Base-by-base conservation (phyloP, 2,329 filamentous ascomycete genomes). In the Fusarium sp. region DNA sequence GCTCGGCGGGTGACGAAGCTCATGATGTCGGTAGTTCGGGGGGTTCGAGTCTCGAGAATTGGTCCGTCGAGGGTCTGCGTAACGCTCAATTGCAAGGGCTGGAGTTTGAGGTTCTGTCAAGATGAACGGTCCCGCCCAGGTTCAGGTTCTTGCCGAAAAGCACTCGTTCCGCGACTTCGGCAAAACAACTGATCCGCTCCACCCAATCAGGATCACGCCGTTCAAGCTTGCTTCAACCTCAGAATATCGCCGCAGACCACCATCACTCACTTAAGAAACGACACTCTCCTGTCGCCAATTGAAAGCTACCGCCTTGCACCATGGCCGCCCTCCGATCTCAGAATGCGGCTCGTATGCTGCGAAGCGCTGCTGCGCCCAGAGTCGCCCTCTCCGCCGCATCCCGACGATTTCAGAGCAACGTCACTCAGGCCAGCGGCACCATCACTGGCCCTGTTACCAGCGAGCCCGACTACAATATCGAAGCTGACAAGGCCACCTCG, bases 401-500 rank as follows among this genome's bases (percentile, higher is more conserved):
- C 73, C 84, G 86, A 78, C 86, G 90, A 80, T 86, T 86, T 79
- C 85, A 89, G 79, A 87, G 87, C 85, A 81, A 83, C 69, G 77
- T 86, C 67, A 83, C 86, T 46, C 80, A 85, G 42, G 78, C 84
- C 54, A 79, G 83, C 71, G 77, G 81, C 66, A 80, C 78, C 72
- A 80, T 80, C 60, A 79, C 81, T 71, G 79, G 78, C 69, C 82
- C 80, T 64, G 75, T 76, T 73, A 86, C 85, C 74, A 93, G 96
- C 81, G 87, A 93, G 77, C 94, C 94, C 69, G 92, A 97, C 80
- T 98, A 97, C 82, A 88, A 88, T 74, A 92, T 92, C 46, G 91
- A 91, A 56, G 88, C 93, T 77, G 95, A 98, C 83, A 95, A 94
- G 84, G 93, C 93, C 72, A 97, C 94, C 73, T 98, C 95, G 95